Evolutionary conservation across 441 rosid genomes (phyloP).

Genomic region (Gossypium davidsonii): DNA sequence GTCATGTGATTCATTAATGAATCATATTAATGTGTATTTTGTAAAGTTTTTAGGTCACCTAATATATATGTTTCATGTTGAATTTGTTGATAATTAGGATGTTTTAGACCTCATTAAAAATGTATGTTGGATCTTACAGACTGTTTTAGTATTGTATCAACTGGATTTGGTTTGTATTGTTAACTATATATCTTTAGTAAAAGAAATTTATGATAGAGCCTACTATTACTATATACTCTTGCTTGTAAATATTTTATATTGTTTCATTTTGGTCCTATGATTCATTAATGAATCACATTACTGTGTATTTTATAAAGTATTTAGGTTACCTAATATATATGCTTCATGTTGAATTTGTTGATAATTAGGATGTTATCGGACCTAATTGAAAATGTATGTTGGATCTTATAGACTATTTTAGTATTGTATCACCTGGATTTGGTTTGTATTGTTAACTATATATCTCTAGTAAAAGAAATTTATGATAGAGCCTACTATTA

Average conservation of each 20-base stretch:
- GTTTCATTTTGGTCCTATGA: background rate
- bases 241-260: background rate
- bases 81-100: no score
- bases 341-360: conserved; percentile 57
- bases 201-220: background rate
- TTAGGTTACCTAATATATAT: no score
- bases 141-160: no score
- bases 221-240: background rate
- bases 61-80: no score
- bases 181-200: background rate
- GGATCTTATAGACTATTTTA: background rate
- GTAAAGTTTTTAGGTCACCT: no score
- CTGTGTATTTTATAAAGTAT: no score
- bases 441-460: background rate
- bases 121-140: no score
- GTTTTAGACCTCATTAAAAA: no score
- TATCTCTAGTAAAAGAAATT: background rate
- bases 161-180: background rate
- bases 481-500: background rate
- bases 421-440: background rate
- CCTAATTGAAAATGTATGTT: conserved; percentile 83
- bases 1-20: no score
- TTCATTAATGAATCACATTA: background rate
- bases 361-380: conserved; percentile 82
- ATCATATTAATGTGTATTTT: no score